Evolutionary conservation across 306 rosid species (phyloP).

Genomic region (Quercus gilva): DNA sequence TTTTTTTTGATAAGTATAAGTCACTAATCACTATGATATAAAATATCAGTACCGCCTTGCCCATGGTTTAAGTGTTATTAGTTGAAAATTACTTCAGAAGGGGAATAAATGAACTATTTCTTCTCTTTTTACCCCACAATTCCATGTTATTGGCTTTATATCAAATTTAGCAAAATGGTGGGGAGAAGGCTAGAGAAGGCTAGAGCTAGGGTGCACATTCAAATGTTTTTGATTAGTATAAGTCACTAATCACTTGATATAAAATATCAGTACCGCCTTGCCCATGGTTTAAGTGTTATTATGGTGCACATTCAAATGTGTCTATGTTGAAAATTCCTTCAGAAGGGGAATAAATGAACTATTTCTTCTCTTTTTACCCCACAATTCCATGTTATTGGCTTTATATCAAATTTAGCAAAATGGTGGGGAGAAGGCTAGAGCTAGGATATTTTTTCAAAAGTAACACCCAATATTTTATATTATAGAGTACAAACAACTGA

Average conservation of each 20-base stretch:
- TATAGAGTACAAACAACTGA: neutral
- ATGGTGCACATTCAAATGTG: neutral
- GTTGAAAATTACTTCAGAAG: neutral
- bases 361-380: no score
- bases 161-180: neutral
- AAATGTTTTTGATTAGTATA: no score
- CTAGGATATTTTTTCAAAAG: neutral
- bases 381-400: no score
- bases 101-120: neutral
- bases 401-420: neutral
- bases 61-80: neutral
- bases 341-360: neutral
- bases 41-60: neutral
- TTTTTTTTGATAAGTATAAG: neutral
- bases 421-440: neutral
- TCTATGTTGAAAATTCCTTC: neutral
- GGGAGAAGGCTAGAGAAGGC: neutral
- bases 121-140: no score
- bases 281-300: neutral
- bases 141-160: neutral
- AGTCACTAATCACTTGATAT: neutral
- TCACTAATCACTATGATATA: neutral
- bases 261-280: no score
- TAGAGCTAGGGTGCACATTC: no score
- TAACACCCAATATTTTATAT: neutral